Evolutionary conservation across 2,329 filamentous ascomycete species (phyloP).

Genomic region (Dendryphion nanum): DNA sequence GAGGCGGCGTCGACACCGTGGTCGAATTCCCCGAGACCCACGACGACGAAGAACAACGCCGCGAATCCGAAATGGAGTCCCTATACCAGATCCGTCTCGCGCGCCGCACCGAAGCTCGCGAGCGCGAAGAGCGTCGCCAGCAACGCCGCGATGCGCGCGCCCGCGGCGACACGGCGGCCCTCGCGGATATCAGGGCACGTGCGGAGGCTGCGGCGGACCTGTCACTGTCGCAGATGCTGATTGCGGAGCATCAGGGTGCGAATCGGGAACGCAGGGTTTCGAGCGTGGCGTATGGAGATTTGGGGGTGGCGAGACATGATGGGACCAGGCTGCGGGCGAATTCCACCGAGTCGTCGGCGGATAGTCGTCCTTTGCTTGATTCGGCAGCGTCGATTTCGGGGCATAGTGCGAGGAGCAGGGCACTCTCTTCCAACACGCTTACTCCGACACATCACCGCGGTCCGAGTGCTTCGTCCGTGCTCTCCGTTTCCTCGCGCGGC

Average conservation of each 20-base stretch:
- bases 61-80: constrained; percentile 90
- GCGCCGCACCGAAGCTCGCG: constrained; percentile 70
- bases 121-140: constrained; percentile 73
- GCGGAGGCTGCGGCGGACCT: constrained; percentile 43
- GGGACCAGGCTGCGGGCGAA: constrained; percentile 72
- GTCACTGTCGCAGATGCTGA: constrained; percentile 45
- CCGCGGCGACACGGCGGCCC: constrained; percentile 65
- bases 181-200: constrained; percentile 60
- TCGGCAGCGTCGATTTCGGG: constrained; percentile 64
- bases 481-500: constrained; percentile 36
- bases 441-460: constrained; percentile 40
- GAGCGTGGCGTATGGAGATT: constrained; percentile 72
- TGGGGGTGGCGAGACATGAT: constrained; percentile 75
- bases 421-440: constrained; percentile 25
- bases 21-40: constrained; percentile 78
- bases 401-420: constrained; percentile 21
- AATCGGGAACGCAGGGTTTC: constrained; percentile 67
- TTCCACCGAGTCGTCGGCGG: constrained; percentile 71
- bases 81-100: constrained; percentile 85
- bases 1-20: constrained; percentile 87
- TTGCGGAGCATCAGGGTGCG: constrained; percentile 60
- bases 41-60: constrained; percentile 73
- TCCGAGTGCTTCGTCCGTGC: constrained; percentile 43
- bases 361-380: constrained; percentile 68
- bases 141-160: constrained; percentile 69